phyloP scores from a whole-genome alignment of 805 yeast species.

The Candida hungchunana region DNA sequence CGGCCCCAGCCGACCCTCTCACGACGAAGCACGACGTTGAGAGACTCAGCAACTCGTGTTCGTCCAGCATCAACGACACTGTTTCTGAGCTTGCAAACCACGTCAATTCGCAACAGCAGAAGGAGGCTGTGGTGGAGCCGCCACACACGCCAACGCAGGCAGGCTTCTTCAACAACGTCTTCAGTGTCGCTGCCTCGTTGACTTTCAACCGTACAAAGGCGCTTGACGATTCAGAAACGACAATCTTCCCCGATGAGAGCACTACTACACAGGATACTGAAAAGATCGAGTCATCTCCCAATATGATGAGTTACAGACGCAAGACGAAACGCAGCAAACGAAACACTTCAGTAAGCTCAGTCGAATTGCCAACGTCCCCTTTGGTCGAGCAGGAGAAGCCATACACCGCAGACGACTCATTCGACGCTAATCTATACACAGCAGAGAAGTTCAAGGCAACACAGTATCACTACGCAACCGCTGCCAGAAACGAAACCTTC shows the following conservation, averaged over 20 bases:
- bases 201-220: conserved; percentile 9
- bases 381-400: conserved; percentile 11
- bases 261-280: conserved; percentile 2
- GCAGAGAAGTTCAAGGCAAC: conserved; percentile 59
- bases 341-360: conserved; percentile 18
- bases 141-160: conserved; percentile 18
- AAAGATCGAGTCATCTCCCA: conserved; percentile 18
- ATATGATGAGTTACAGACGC: conserved; percentile 25
- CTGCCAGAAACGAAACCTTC: conserved; percentile 66
- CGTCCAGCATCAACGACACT: conserved; percentile 22
- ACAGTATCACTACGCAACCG: conserved; percentile 58
- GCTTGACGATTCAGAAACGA: not conserved
- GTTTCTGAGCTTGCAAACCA: conserved; percentile 13
- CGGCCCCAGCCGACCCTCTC: conserved; percentile 48
- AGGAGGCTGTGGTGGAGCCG: conserved; percentile 6
- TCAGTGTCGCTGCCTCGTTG: conserved; percentile 15
- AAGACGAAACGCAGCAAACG: conserved; percentile 12
- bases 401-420: conserved; percentile 8
- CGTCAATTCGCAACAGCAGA: not conserved
- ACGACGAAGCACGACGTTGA: conserved; percentile 50
- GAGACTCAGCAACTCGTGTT: conserved; percentile 16
- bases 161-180: conserved; percentile 21
- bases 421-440: conserved; percentile 41
- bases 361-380: conserved; percentile 20
- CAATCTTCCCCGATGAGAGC: conserved; percentile 1